Evolutionary conservation across 2,329 filamentous ascomycete species (phyloP), one percentile per base, ranked within the genome.

Genomic region (Lasiodiplodia citricola): DNA sequence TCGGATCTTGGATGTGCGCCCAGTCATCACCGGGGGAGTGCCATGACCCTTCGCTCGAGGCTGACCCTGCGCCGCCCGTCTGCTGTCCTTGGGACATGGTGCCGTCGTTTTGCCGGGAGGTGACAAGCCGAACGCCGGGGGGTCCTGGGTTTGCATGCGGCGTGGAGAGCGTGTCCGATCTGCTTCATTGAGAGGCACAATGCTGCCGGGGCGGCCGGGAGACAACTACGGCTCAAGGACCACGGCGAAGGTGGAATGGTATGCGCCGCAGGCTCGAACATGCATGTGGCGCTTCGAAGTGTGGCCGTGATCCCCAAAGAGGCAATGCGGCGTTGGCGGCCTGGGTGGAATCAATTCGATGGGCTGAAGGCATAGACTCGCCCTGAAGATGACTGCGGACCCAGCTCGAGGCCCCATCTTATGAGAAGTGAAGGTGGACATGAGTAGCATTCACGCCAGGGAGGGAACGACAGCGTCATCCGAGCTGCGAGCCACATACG

Each of bases 1-100:
- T 88, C 0, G 90, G 90, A 73, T 93, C 90, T 7, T 86, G 87
- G 54, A 93, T 85, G 0, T 90, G 86, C 35, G 87, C 84, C 91
- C 91, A 94, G 21, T 68, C 66, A n/a, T 63, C 57, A 31, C 56
- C 56, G 18, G 35, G 31, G 7, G 60, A 25, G 47, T 64, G 47
- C 60, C 60, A 64, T 25, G 60, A 23, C 14, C 44, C 55, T 5
- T 44, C 60, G 14, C 37, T 52, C 23, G 54, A 66, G 37, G 51
- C 44, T 7, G 21, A 23, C n/a, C 28, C 60, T 52, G 51, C 47
- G 11, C 47, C 60, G 16, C 60, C 60, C 10, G 31, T 35, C 4
- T 37, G 44, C 38, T 51, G n/a, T 35, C 25, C 60, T 25, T 64
- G 60, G 6, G 60, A 64, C 60, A 64, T 64, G 28, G 13, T 50